phyloP scores from a whole-genome alignment of 2,329 filamentous ascomycete species.

The Stemphylium lycopersici region DNA sequence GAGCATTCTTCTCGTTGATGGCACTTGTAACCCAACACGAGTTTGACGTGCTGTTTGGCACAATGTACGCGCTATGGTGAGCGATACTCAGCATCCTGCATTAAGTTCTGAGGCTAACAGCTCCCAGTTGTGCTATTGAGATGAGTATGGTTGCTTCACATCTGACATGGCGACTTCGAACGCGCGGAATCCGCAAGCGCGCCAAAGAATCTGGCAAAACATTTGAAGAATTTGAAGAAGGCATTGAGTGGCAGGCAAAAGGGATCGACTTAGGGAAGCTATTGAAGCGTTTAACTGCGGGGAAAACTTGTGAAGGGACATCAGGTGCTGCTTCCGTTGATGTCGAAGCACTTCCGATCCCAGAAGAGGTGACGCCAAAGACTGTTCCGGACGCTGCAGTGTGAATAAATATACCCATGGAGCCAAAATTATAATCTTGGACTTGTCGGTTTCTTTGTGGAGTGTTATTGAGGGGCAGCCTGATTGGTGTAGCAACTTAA shows the following conservation, averaged over 20 bases:
- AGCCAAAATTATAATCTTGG: no score
- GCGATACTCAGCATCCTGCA: neutral
- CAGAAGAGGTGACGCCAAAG: slow-evolving; percentile 11
- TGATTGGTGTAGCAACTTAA: no score
- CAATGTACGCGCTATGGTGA: slow-evolving; percentile 61
- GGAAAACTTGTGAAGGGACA: neutral
- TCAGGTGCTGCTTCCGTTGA: neutral
- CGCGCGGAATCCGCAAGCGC: slow-evolving; percentile 56
- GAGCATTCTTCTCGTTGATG: slow-evolving; percentile 67
- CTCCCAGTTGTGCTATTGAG: slow-evolving; percentile 57
- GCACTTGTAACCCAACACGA: slow-evolving; percentile 63
- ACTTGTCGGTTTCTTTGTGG: no score
- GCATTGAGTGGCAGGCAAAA: slow-evolving; percentile 27
- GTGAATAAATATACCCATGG: neutral
- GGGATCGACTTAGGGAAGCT: slow-evolving; percentile 28
- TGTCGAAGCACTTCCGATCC: neutral
- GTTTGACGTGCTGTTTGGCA: slow-evolving; percentile 65
- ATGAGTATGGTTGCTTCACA: slow-evolving; percentile 64
- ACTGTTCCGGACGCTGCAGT: slow-evolving; percentile 27
- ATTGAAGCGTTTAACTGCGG: slow-evolving; percentile 10
- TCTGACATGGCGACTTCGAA: slow-evolving; percentile 61
- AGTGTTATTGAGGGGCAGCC: no score
- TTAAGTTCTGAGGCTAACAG: neutral
- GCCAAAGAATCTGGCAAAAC: slow-evolving; percentile 49
- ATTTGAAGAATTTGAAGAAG: slow-evolving; percentile 59